These are phyloP conservation scores for Plenodomus lindquistii DNA, from an alignment of 2,329 filamentous ascomycete genomes.

Conservation along the genomic window DNA sequence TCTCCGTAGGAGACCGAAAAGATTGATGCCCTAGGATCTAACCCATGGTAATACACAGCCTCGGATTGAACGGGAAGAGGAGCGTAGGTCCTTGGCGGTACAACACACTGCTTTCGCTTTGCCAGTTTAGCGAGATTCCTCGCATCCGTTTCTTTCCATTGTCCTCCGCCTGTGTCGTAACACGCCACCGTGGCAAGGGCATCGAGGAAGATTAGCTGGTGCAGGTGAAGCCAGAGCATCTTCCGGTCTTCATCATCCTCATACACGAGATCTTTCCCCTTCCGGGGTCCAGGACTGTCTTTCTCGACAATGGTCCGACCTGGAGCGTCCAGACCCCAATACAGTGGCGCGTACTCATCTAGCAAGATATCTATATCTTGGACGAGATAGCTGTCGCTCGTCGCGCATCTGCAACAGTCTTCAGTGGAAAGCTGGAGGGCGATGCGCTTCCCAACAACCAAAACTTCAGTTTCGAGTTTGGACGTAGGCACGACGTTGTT, in stretches of 20 bases:
- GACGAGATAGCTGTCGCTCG: not conserved
- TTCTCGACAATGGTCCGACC: not conserved
- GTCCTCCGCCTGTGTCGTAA: too few species aligned
- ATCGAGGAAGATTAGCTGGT: conserved; percentile 1
- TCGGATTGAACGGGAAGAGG: too few species aligned
- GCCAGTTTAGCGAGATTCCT: too few species aligned
- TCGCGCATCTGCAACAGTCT: not conserved
- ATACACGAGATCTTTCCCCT: not conserved
- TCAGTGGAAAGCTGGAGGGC: too few species aligned
- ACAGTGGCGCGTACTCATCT: not conserved
- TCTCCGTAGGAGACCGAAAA: too few species aligned
- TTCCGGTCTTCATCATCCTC: conserved; percentile 1
- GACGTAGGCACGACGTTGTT: too few species aligned
- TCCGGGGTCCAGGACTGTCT: not conserved
- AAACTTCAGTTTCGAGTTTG: too few species aligned
- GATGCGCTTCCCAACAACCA: too few species aligned
- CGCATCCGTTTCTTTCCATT: not conserved
- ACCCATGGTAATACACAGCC: too few species aligned
- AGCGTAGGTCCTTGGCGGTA: too few species aligned
- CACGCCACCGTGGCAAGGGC: not conserved
- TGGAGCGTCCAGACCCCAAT: conserved; percentile 1
- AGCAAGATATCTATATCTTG: not conserved
- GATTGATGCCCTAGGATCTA: too few species aligned
- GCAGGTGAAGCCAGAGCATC: conserved; percentile 1
- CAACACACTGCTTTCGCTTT: too few species aligned